Base-by-base conservation (phyloP, 441 rosid genomes). In the Croton setiger region DNA sequence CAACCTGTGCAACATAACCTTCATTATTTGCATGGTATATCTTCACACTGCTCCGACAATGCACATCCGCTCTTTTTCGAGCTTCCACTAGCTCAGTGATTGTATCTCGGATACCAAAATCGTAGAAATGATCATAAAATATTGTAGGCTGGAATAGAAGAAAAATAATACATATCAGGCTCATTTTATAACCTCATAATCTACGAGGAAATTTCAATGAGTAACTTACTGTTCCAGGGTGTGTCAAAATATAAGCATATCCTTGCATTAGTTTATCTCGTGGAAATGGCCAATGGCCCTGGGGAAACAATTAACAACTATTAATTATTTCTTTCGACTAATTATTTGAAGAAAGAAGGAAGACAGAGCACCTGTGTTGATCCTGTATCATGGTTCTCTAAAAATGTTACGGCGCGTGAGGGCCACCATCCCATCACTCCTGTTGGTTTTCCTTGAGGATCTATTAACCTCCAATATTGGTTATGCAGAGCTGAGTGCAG, bases 361-460 rank as follows among this genome's bases (percentile, higher is more conserved):
- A 59, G 31, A 70, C 35, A 57, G 49, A 11, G 64, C 17, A 84
- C 87, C 84, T 84, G 85, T 37, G 85, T 84, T 1, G 84, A 84
- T 67, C 87, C 87, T 0, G 87, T 84, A 43, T 84, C 87, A 71
- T 84, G 85, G 67, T 84, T 84, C 75, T 84, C 87, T 63, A 84
- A 66, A 63, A 84, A 84, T 18, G 85, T 84, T 47, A 78, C 81
- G 3, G 87, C 85, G 11, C 87, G 85, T 3, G 85, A 84, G 18
- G 87, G 82, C 87, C 87, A 84, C 84, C 87, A 84, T 63, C 87
- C 87, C 85, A 84, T 78, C 27, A 84, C 87, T 64, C 85, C 87
- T 4, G 87, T 70, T 63, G 84, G 87, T 71, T 79, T 84, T 60
- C 87, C 87, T 57, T 64, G 80, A 64, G 87, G 85, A 68, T 81